phyloP scores from a whole-genome alignment of 1,139 yeast genomes.

The Suhomyces maxii region DNA sequence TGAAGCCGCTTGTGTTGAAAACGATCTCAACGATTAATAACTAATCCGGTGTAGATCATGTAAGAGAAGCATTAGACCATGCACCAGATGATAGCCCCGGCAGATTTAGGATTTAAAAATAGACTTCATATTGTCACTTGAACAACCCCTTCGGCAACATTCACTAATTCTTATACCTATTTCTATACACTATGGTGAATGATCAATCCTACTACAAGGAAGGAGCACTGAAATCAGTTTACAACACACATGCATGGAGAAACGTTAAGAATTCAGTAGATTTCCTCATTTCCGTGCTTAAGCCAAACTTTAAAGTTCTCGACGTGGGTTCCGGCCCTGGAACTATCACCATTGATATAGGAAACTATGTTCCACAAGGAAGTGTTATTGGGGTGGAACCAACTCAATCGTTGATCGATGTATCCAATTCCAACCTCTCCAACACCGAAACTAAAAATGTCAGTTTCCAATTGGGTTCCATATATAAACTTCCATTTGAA shows the following conservation, averaged over 20 bases:
- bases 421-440: constrained; percentile 18
- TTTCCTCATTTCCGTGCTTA: constrained; percentile 28
- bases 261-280: constrained; percentile 31
- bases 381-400: constrained; percentile 37
- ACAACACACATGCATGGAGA: constrained; percentile 39
- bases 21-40: too few relatives aligned
- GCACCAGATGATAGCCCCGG: neutral
- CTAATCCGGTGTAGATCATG: too few relatives aligned
- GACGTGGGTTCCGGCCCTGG: constrained; percentile 50
- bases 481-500: constrained; percentile 30
- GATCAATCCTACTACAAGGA: constrained; percentile 25
- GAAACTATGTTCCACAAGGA: constrained; percentile 29
- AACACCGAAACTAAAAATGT: constrained; percentile 18
- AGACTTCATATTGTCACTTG: neutral
- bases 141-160: neutral
- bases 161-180: neutral
- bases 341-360: constrained; percentile 37
- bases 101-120: neutral
- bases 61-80: too few relatives aligned
- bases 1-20: too few relatives aligned
- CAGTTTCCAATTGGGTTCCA: constrained; percentile 30
- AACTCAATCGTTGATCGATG: constrained; percentile 27
- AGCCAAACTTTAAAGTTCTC: constrained; percentile 27
- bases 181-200: constrained; percentile 6
- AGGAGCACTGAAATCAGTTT: constrained; percentile 22